Evolutionary conservation across 73 alveolate species (phyloP), one percentile per base, ranked within the genome.

Genomic region (Tetrahymena elliotti): DNA sequence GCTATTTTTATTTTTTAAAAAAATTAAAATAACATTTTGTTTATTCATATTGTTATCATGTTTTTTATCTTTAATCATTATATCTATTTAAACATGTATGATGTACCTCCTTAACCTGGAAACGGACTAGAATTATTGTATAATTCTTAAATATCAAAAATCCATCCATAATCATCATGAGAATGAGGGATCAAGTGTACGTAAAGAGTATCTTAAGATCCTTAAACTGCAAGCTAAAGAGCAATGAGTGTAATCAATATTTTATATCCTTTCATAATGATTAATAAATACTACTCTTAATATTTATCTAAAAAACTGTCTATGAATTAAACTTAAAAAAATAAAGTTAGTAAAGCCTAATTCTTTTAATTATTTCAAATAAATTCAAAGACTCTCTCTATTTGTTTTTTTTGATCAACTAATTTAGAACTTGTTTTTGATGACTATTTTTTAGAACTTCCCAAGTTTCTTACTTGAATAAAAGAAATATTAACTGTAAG

Each of bases 111-210:
- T 68, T 68, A 18, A 10, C 88, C 88, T 27, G 24, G 1, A 68
- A 68, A 68, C 11, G 88, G 88, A 24, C 88, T 68, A 95, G 96
- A 97, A 96, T 88, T 53, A 33, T 84, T 35, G 93, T 96, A 98
- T 93, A 97, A 98, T 88, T 97, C 98, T 92, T 97, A 98, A 83
- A 97, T 96, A 27, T 99, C 96, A 95, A 96, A 96, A 22, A 98
- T 97, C 99, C 99, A 98, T 34, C 99, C 99, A 37, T 98, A 99
- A 95, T 98, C 99, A 95, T 98, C 99, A 95, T 98, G 99, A 12
- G 99, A 96, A 94, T 98, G 99, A 6, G 99, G 97, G 18, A 98
- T 97, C 37, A 98, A 94, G 92, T 97, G 99, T 34, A 98, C 98
- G 16, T 93, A 52, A 34, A 94, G 18, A 7, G 40, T 24, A 40